A percentile compares a stretch with the other conserved stretches of the same genome.
phyloP scores from a whole-genome alignment of 2,329 filamentous ascomycete species.

The Penicillium occitanis region DNA sequence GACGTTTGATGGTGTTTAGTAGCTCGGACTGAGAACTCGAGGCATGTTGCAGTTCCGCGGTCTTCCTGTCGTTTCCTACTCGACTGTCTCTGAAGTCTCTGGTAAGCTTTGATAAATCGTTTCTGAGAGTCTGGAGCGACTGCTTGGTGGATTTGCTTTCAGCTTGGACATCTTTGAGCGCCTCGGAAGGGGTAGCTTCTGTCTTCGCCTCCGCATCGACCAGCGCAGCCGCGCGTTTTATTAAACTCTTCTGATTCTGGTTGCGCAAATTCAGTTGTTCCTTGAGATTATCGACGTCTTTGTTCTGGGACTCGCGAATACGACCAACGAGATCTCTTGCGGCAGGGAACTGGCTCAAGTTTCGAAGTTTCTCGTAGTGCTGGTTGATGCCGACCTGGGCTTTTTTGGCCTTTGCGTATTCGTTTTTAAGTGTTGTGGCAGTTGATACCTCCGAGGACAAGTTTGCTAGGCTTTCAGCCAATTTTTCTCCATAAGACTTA shows the following conservation, averaged over 20 bases:
- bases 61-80: neutral
- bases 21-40: neutral
- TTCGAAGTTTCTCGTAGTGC: constrained; percentile 20
- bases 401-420: constrained; percentile 20
- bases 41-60: neutral
- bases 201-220: constrained; percentile 10
- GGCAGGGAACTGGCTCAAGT: constrained; percentile 21
- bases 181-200: neutral
- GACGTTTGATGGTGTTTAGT: neutral
- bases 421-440: constrained; percentile 3
- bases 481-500: constrained; percentile 16
- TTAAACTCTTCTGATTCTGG: constrained; percentile 2
- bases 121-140: neutral
- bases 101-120: neutral
- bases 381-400: constrained; percentile 1
- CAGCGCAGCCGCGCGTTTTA: constrained; percentile 11
- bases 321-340: constrained; percentile 14
- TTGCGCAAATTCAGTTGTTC: constrained; percentile 11
- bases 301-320: constrained; percentile 14
- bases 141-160: constrained; percentile 16
- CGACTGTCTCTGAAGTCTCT: neutral
- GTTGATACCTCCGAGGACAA: constrained; percentile 14
- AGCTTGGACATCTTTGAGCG: constrained; percentile 7
- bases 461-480: constrained; percentile 10
- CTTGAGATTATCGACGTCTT: constrained; percentile 6